Evolutionary conservation across 2,329 filamentous ascomycete species (phyloP), one percentile per base, ranked within the genome.

Genomic region (Mycosphaerelloides madeirae): DNA sequence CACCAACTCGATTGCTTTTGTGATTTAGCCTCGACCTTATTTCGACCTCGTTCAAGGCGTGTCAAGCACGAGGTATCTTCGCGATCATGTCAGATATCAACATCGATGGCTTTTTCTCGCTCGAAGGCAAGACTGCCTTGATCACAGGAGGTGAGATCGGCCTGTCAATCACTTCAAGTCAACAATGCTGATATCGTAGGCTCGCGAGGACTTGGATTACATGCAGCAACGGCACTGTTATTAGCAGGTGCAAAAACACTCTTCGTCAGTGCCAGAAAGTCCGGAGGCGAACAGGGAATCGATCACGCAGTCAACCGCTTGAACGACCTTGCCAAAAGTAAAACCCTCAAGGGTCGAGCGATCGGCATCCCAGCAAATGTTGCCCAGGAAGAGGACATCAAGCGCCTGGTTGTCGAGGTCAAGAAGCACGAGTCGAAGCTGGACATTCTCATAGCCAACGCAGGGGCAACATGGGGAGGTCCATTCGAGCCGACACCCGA

Each of bases 261-360:
- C 54, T 94, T 95, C 79, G 94, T 95, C 69, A 89, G 87, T 18
- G 93, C 87, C 25, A 87, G 90, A 67, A 95, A 95, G 73, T 81
- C 84, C 46, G 64, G 58, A 18, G 68, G 66, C 15, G 52, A 53
- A 14, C 58, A 75, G 25, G 89, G 86, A 50, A 95, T 89, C 73
- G 82, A 87, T 14, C 74, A 77, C 41, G 90, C 90, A 36, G 84
- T 83, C 57, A 74, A 76, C 12, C 80, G 83, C 2, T 83, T 96
- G 55, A 95, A 95, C 69, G 79, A 81, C 14, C 80, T 95, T 1
- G 85, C 87, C 16, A 85, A 31, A 8, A 36, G 46, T 20, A 48
- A 49, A 38, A 84, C 43, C 69, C 83, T 85, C 48, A 69, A 75
- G 1, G 79, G 85, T 0, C 65, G 74, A 57, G 88, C 89, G 49